Conservation (phyloP, 345 rosid genomes). For the Brassica cretica region DNA sequence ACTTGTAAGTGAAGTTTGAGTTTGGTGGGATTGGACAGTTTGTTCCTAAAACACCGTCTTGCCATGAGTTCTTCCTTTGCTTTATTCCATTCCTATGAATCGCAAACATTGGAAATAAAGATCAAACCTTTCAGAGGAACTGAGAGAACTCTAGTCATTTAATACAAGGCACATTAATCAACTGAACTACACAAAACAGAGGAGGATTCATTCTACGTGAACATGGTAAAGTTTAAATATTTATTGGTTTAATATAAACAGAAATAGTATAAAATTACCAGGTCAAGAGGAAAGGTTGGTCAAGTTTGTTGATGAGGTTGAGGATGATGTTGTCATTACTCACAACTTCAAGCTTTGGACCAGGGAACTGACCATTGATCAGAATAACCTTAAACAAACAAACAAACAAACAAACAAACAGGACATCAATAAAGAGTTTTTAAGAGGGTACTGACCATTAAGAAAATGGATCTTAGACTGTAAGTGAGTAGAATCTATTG, state of each 20-base stretch:
- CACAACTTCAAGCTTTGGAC: constrained; percentile 88
- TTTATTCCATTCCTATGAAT: constrained; percentile 76
- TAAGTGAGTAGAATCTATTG: constrained; percentile 10
- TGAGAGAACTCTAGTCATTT: background rate
- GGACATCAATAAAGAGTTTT: background rate
- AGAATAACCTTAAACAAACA: constrained; percentile 66
- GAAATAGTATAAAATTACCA: constrained; percentile 47
- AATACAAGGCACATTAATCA: background rate
- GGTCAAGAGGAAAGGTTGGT: constrained; percentile 90
- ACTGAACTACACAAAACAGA: constrained; percentile 10
- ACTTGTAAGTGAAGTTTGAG: constrained; percentile 75
- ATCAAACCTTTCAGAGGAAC: constrained; percentile 6
- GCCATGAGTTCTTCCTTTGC: constrained; percentile 89
- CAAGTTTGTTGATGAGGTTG: constrained; percentile 89
- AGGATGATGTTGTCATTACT: constrained; percentile 90
- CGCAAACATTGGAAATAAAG: background rate
- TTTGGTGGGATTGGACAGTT: constrained; percentile 86
- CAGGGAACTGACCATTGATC: constrained; percentile 96
- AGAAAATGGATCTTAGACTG: constrained; percentile 7
- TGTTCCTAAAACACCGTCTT: constrained; percentile 84
- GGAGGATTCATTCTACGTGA: constrained; percentile 1
- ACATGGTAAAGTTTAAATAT: background rate
- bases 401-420: constrained; percentile 2
- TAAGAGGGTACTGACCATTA: background rate
- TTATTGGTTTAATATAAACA: background rate